Evolutionary conservation across 352 stramenopile genomes (phyloP), one percentile per base, ranked within the genome.

Genomic region (Phytophthora colocasiae): DNA sequence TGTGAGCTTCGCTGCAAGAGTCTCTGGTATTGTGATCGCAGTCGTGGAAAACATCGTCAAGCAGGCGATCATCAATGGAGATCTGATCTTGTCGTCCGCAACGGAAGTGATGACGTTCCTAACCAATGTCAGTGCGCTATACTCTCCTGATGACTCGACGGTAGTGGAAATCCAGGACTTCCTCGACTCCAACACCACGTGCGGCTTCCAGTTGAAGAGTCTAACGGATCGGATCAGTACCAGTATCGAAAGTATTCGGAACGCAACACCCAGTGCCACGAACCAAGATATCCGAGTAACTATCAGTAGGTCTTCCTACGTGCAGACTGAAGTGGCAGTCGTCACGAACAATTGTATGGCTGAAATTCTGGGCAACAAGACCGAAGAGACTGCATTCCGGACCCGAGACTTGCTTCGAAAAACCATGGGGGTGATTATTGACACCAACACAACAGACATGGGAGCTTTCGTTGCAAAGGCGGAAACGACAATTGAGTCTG

Each of bases 401-500:
- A 67, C 57, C 0, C 56, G 57, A 44, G 63, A 71, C 15, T 53
- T 67, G 19, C 56, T 71, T 29, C 63, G 57, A 3, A 71, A 71
- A 27, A 71, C 63, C 5, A 62, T 71, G 56, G 63, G 49, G 4
- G 69, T 79, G 39, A 80, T 86, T 8, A 77, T 85, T 17, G 59
- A 61, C n/a, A 73, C 77, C 24, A 70, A 65, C 0, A 60, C 56
- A 3, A 68, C 58, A 0, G 52, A 64, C 40, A 70, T 67, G 22
- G 79, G 77, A 4, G 72, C 61, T 12, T 53, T 66, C 0, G 58
- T 85, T 11, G 70, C 63, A 6, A 60, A 68, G 8, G 58, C 53
- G 3, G 72, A 83, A 5, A 80, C 75, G 24, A 66, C 68, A n/a
- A 58, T 85, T 41, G 64, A 70, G 44, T 68, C 81, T 29, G 41